phyloP scores from a whole-genome alignment of 495 filamentous ascomycete genomes.

The Rostrohypoxylon terebratum region DNA sequence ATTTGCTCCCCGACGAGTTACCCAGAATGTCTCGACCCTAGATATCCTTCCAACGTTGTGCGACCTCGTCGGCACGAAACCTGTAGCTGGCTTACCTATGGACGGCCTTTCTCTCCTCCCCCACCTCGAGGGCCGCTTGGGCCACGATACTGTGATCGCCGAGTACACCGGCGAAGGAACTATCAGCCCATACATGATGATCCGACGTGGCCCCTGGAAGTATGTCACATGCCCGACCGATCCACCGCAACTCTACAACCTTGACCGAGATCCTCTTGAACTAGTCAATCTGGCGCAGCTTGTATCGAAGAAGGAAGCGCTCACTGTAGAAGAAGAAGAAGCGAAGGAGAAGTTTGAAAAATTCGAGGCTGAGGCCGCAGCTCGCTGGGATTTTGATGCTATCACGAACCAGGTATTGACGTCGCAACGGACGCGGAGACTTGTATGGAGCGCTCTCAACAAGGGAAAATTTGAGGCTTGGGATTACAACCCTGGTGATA shows the following conservation, averaged over 20 bases:
- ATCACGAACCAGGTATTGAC: conserved; percentile 76
- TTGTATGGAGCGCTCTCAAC: conserved; percentile 80
- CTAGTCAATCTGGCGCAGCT: conserved; percentile 71
- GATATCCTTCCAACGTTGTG: conserved; percentile 88
- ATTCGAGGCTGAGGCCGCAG: conserved; percentile 73
- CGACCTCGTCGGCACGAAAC: conserved; percentile 75
- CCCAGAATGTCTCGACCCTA: conserved; percentile 83
- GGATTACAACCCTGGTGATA: conserved; percentile 81
- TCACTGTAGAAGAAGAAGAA: conserved; percentile 56
- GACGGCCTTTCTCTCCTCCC: conserved; percentile 81
- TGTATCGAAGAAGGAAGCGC: conserved; percentile 51
- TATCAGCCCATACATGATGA: conserved; percentile 89
- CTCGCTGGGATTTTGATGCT: conserved; percentile 77
- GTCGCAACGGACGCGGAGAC: conserved; percentile 76
- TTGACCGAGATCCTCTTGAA: conserved; percentile 78
- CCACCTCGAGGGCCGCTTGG: conserved; percentile 71
- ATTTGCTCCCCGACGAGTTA: conserved; percentile 75
- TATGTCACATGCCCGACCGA: conserved; percentile 84
- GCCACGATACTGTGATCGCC: conserved; percentile 80
- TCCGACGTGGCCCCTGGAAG: conserved; percentile 83
- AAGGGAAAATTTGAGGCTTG: conserved; percentile 75
- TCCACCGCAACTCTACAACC: conserved; percentile 81
- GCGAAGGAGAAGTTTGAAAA: conserved; percentile 61
- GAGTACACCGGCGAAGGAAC: conserved; percentile 94
- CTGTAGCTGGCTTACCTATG: conserved; percentile 73